Evolutionary conservation across 1,139 yeast species (phyloP).

Genomic region (Saccharomyces hybrid): DNA sequence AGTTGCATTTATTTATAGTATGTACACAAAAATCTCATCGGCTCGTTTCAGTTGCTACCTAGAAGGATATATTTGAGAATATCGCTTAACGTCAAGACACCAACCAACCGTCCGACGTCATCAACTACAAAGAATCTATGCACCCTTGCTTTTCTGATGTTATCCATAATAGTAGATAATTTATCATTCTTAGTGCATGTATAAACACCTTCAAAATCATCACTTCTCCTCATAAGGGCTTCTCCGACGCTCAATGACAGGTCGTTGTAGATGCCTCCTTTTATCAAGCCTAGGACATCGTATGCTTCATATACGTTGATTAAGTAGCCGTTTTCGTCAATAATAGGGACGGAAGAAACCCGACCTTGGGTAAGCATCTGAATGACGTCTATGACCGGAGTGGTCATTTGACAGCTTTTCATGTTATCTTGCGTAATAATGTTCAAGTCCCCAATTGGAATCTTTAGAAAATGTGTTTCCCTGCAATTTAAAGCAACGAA

Average conservation of each 20-base stretch:
- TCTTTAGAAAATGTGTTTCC: slow-evolving; percentile 77
- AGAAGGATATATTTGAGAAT: slow-evolving; percentile 74
- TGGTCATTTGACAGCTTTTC: slow-evolving; percentile 77
- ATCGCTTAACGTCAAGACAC: slow-evolving; percentile 88
- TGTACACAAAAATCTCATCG: background rate
- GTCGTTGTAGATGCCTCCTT: slow-evolving; percentile 92
- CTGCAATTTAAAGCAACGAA: slow-evolving; percentile 94
- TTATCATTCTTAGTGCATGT: slow-evolving; percentile 88
- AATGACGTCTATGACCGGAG: slow-evolving; percentile 92
- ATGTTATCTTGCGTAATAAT: slow-evolving; percentile 55
- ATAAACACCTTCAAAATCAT: slow-evolving; percentile 96
- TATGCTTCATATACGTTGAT: slow-evolving; percentile 94
- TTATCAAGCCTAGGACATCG: slow-evolving; percentile 84
- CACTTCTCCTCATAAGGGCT: slow-evolving; percentile 88
- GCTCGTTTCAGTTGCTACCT: slow-evolving; percentile 40
- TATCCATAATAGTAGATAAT: slow-evolving; percentile 85
- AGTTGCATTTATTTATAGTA: background rate
- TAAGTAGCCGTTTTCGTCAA: slow-evolving; percentile 66
- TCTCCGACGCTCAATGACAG: slow-evolving; percentile 90
- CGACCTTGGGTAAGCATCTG: slow-evolving; percentile 69
- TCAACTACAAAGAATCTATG: slow-evolving; percentile 93
- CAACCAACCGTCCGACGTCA: slow-evolving; percentile 62
- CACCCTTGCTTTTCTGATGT: slow-evolving; percentile 81
- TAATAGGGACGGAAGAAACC: slow-evolving; percentile 87
- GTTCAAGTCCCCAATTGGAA: slow-evolving; percentile 64